Conservation (phyloP, 257 asterid species). For the Schizonepeta tenuifolia region DNA sequence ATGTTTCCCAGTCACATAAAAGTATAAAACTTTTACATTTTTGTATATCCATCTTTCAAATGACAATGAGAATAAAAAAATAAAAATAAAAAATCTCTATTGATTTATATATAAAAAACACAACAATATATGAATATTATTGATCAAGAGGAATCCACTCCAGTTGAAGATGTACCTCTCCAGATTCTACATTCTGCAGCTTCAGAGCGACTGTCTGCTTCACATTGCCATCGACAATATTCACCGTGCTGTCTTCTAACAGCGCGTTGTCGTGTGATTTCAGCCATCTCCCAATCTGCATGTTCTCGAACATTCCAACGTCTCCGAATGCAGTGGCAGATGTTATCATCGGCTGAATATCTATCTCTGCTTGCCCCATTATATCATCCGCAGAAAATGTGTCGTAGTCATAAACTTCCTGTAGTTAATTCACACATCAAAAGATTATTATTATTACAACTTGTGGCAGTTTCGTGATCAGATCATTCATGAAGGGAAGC, state of each 20-base stretch:
- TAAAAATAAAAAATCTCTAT: not conserved
- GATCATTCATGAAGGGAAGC: not conserved
- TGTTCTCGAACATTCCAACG: conserved; percentile 70
- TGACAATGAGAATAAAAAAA: conserved; percentile 6
- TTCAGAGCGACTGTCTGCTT: conserved; percentile 69
- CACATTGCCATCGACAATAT: conserved; percentile 88
- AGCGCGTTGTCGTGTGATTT: conserved; percentile 82
- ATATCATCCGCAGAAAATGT: conserved; percentile 93
- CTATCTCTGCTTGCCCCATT: conserved; percentile 98
- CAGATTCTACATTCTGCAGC: conserved; percentile 96
- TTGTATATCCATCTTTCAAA: not conserved
- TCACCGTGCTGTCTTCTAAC: conserved; percentile 81
- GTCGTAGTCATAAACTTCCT: conserved; percentile 92
- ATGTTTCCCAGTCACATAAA: conserved; percentile 23
- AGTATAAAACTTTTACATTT: not conserved
- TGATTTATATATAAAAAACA: not conserved
- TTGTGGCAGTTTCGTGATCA: not conserved
- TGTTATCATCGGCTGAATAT: conserved; percentile 90
- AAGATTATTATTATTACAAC: not conserved
- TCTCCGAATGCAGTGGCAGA: conserved; percentile 92
- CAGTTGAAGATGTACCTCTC: conserved; percentile 77
- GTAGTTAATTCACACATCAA: conserved; percentile 12
- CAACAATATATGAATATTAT: conserved; percentile 28
- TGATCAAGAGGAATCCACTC: conserved; percentile 98
- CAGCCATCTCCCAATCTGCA: conserved; percentile 98